Base-by-base conservation (phyloP, 768 basidiomycete species). In the Mycena rebaudengoi region DNA sequence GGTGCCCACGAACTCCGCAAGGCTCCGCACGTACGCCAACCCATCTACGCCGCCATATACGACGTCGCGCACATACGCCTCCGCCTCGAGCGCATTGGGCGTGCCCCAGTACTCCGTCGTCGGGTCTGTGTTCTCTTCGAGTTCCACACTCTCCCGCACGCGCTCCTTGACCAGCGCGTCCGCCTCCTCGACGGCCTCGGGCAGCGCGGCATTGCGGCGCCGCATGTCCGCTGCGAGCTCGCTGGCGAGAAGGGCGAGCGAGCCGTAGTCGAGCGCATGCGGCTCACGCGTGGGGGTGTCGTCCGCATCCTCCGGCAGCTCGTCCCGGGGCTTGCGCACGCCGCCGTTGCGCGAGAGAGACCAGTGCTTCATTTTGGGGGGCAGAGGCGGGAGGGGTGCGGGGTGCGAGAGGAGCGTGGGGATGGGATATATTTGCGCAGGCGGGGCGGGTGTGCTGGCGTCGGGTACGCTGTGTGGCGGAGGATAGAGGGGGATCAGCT, bases 1-100 rank as follows among this genome's bases (percentile, higher is more conserved):
- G 18, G 73, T 71, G 5, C 78, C 72, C 30, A 89, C 80, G 65
- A 94, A 94, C 74, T 91, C 89, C 25, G 91, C 91, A 56, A 94
- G 69, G 71, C 92, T 94, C 62, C 89, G 81, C 53, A 89, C 83
- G 72, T 94, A 94, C 6, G 92, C 92, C 26, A 88, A 75, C 2
- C 92, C 92, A 58, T 92, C 91, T 0, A 87, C 81, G 45, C 92
- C 91, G 0, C 92, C 92, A 70, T 93, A 94, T 0, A 94, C 91
- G n/a, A 92, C 71, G 70, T 92, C 90, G 20, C 84, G 76, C 18
- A 94, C 45, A 68, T 89, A 91, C n/a, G 81, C 82, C 75, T 91
- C 89, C 2, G 85, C 90, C 23, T 83, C 81, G n/a, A 74, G 73
- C 13, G 84, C 86, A 6, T 80, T 77, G 49, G 78, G 78, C 13